Base-by-base conservation (phyloP, 805 yeast species). In the Starmera pachycereana region DNA sequence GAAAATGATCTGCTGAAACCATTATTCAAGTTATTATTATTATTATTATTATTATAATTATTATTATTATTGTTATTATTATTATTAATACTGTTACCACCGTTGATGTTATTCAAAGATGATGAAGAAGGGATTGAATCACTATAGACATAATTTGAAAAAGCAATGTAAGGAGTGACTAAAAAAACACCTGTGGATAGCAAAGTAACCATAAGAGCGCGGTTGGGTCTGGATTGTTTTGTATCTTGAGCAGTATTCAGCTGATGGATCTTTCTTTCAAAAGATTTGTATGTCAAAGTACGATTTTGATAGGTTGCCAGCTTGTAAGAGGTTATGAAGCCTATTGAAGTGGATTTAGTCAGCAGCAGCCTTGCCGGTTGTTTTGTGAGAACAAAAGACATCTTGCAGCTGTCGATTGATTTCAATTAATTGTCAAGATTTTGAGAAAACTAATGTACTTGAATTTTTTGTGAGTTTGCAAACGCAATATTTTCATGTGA, bases 101-200 rank as follows among this genome's bases (percentile, higher is more conserved):
- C 27, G 27, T 22, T 22, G 9, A 8, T 22, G 4, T 22, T 22
- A 8, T 22, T 22, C 9, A 8, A 22, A 22, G 27, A 22, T 22
- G 27, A 22, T 4, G 27, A 22, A 22, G 48, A 16, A 22, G 44
- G 47, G 14, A 58, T 58, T 29, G 54, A 41, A 32, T 56, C 60
- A 37, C 49, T 44, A 13, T 36, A 28, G 4, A 50, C 40, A 30
- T 50, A 46, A 36, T 43, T 42, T 14, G 55, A 51, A 1, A 58
- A 28, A 1, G 57, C 46, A 19, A 52, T 25, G 33, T 55, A 58
- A 2, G 60, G 50, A 5, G 60, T 51, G 4, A 57, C 54, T 11
- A 56, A 40, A 6, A 58, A 33, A 3, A 54, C 37, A 0, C 60
- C 59, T 0, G 58, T 47, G 27, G 27, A 22, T 1, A 71, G 53